These are phyloP conservation scores for Lolium rigidum DNA, from an alignment of 176 grass and related monocot species.

Conservation along the genomic window DNA sequence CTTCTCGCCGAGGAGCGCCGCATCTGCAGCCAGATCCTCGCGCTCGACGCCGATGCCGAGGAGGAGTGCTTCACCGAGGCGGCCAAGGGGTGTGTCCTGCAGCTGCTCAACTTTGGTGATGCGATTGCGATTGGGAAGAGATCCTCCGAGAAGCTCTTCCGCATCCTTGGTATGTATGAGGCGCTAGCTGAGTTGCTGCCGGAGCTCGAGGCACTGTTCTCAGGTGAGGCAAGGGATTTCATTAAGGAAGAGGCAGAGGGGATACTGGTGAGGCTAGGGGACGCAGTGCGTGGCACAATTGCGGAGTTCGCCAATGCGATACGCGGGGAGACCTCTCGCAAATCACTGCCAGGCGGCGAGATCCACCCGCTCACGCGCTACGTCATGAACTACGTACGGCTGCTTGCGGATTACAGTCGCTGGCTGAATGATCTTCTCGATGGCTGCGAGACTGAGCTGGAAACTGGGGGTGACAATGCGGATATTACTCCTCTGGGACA, in stretches of 20 bases:
- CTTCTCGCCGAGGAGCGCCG: conserved; percentile 75
- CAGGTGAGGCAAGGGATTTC: conserved; percentile 62
- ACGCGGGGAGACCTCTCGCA: conserved; percentile 69
- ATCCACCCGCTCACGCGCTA: conserved; percentile 86
- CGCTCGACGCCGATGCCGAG: conserved; percentile 42
- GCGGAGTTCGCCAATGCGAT: conserved; percentile 77
- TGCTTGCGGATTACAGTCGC: conserved; percentile 71
- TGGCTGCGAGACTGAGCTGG: conserved; percentile 36
- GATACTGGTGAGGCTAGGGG: conserved; percentile 66
- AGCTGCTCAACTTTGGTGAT: conserved; percentile 89
- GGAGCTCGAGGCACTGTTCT: conserved; percentile 70
- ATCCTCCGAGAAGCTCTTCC: conserved; percentile 76
- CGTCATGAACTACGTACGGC: conserved; percentile 86
- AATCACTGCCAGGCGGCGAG: conserved; percentile 63
- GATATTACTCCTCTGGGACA: conserved; percentile 70
- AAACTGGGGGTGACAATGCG: conserved; percentile 44
- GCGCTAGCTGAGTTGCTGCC: conserved; percentile 69
- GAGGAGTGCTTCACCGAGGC: conserved; percentile 90
- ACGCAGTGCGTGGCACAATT: conserved; percentile 68
- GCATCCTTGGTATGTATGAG: conserved; percentile 90
- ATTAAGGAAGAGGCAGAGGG: conserved; percentile 66
- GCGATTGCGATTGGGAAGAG: conserved; percentile 85
- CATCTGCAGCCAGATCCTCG: conserved; percentile 71
- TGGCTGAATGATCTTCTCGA: conserved; percentile 71
- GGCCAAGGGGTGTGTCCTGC: conserved; percentile 76